A percentile compares a stretch with the other conserved stretches of the same genome.
Evolutionary conservation across 2,329 filamentous ascomycete genomes (phyloP).

Genomic region (Penicillium polonicum): DNA sequence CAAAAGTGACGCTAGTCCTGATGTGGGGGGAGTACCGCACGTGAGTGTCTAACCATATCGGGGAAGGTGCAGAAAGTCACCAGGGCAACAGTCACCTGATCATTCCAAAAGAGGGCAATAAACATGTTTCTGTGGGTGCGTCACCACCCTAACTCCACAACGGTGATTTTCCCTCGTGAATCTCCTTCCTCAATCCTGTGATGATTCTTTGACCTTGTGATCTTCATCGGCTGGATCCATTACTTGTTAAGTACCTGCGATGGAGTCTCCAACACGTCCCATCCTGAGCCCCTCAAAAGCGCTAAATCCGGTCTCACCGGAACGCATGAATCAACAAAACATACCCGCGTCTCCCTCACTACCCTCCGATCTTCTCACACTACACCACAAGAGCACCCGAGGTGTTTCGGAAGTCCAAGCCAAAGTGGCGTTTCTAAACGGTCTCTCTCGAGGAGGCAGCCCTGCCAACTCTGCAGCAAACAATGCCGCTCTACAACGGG

Average conservation of each 20-base stretch:
- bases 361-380: conserved; percentile 34
- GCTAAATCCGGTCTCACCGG: conserved; percentile 48
- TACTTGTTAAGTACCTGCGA: conserved; percentile 19
- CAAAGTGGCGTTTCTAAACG: conserved; percentile 51
- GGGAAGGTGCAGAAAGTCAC: conserved; percentile 21
- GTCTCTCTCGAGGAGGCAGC: conserved; percentile 39
- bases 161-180: conserved; percentile 22
- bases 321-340: conserved; percentile 50
- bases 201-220: conserved; percentile 22
- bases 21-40: conserved; percentile 14
- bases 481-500: conserved; percentile 45
- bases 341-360: conserved; percentile 43
- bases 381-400: conserved; percentile 39
- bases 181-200: conserved; percentile 5
- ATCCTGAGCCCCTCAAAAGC: conserved; percentile 36
- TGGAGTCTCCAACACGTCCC: conserved; percentile 39
- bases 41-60: conserved; percentile 17
- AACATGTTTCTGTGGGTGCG: conserved; percentile 33
- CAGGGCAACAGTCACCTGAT: conserved; percentile 36
- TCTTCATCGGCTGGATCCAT: conserved; percentile 3
- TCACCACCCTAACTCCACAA: conserved; percentile 27
- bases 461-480: conserved; percentile 38
- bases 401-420: conserved; percentile 47
- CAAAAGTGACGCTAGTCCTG: conserved; percentile 7
- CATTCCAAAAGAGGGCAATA: conserved; percentile 24